Evolutionary conservation across 2,329 filamentous ascomycete genomes (phyloP).

Genomic region (Penicillium capsulatum): DNA sequence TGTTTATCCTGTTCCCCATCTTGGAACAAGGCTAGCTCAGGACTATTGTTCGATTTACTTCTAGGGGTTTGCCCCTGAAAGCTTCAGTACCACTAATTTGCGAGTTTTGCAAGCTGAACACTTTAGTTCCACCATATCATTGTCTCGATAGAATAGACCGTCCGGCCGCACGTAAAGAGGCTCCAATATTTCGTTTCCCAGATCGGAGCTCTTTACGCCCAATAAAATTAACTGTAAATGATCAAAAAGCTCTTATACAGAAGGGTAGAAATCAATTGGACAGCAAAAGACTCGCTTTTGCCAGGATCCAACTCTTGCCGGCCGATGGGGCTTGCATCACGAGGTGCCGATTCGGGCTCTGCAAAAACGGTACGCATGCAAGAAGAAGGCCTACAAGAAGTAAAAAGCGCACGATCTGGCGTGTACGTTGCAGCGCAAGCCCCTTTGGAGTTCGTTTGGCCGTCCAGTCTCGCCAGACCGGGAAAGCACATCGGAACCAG

Average conservation of each 20-base stretch:
- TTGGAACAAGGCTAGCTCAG: too few relatives aligned
- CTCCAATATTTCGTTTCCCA: too few relatives aligned
- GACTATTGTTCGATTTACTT: too few relatives aligned
- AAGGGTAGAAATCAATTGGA: not conserved
- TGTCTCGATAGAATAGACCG: too few relatives aligned
- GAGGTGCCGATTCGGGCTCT: constrained; percentile 11
- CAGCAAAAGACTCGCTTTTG: constrained; percentile 1
- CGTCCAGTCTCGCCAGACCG: constrained; percentile 53
- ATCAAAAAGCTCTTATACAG: not conserved
- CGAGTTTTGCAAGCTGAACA: too few relatives aligned
- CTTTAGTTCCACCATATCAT: too few relatives aligned
- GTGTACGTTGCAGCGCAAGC: constrained; percentile 28
- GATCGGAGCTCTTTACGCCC: too few relatives aligned
- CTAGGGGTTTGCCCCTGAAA: too few relatives aligned
- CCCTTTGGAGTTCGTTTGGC: constrained; percentile 51
- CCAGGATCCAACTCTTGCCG: constrained; percentile 13
- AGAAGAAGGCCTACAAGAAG: constrained; percentile 17
- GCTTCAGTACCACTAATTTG: too few relatives aligned
- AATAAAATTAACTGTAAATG: too few relatives aligned
- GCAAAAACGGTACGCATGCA: constrained; percentile 16
- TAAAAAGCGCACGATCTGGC: constrained; percentile 17
- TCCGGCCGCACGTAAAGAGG: too few relatives aligned
- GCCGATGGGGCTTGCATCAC: constrained; percentile 9
- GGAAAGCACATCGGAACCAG: constrained; percentile 49
- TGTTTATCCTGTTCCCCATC: too few relatives aligned